These are phyloP conservation scores for Dicorynia guianensis DNA, from an alignment of 306 rosid species.

Conservation along the genomic window DNA sequence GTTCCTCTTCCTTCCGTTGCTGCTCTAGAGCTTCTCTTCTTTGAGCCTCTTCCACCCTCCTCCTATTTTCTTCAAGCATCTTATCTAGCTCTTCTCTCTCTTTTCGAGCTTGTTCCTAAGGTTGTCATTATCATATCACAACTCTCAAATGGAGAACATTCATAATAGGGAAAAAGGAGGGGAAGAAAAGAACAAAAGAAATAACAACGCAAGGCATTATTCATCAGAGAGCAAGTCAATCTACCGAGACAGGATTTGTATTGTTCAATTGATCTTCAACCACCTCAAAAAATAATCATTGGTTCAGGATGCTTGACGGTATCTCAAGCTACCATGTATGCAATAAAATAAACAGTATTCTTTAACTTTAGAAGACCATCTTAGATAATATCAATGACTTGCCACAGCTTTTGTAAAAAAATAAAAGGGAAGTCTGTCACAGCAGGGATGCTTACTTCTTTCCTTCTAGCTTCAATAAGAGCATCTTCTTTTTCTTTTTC, in stretches of 20 bases:
- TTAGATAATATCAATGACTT: conserved; percentile 11
- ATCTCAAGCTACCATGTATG: conserved; percentile 15
- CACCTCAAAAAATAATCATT: too few relatives aligned
- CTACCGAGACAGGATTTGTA: not conserved
- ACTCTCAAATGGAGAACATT: not conserved
- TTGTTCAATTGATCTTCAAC: not conserved
- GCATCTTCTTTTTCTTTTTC: conserved; percentile 91
- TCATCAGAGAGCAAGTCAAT: not conserved
- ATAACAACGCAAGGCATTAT: not conserved
- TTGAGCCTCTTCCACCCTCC: conserved; percentile 92
- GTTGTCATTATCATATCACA: conserved; percentile 33
- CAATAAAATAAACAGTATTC: conserved; percentile 7
- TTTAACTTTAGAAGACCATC: not conserved
- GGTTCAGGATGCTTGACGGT: conserved; percentile 17
- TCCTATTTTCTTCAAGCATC: conserved; percentile 90
- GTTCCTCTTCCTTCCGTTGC: conserved; percentile 93
- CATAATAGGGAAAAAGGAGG: not conserved
- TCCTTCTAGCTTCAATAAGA: conserved; percentile 78
- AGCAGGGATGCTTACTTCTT: conserved; percentile 67
- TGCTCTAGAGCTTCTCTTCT: conserved; percentile 90
- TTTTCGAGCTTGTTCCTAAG: conserved; percentile 79
- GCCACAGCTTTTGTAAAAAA: not conserved
- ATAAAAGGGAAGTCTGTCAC: not conserved
- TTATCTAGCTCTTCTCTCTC: conserved; percentile 91
- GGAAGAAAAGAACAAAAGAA: not conserved